A percentile compares a stretch with the other conserved stretches of the same genome.
Evolutionary conservation across 305 asterid genomes (phyloP).

Genomic region (Plantago coronopus): DNA sequence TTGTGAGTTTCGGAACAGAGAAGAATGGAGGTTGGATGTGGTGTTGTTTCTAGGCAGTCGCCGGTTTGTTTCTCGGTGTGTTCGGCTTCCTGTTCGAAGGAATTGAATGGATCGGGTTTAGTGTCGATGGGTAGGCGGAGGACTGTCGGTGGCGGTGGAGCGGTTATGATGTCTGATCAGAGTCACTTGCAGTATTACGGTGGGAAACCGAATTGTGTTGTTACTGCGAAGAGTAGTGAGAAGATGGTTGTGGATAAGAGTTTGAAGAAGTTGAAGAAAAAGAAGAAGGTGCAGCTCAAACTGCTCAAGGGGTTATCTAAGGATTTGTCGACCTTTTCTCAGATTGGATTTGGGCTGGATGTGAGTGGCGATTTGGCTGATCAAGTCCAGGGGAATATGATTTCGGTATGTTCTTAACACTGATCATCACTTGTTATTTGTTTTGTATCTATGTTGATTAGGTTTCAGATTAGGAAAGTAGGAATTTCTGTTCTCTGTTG

Average conservation of each 20-base stretch:
- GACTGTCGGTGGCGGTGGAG: neutral
- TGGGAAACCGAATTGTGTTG: neutral
- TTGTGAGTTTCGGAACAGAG: neutral
- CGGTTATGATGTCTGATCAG: conserved; percentile 38
- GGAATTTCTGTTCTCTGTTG: neutral
- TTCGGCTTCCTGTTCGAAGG: conserved; percentile 15
- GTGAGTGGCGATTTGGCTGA: conserved; percentile 29
- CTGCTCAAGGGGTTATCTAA: conserved; percentile 51
- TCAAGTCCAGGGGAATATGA: conserved; percentile 44
- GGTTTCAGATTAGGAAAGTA: neutral
- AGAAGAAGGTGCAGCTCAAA: conserved; percentile 57
- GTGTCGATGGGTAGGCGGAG: conserved; percentile 14
- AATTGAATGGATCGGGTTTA: neutral
- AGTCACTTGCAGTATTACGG: conserved; percentile 53
- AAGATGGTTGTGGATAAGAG: conserved; percentile 31
- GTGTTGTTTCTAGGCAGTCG: conserved; percentile 30
- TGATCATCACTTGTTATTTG: neutral
- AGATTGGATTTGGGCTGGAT: conserved; percentile 48
- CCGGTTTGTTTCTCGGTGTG: conserved; percentile 11
- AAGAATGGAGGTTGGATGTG: conserved; percentile 31
- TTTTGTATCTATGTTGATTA: neutral
- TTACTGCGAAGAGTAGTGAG: conserved; percentile 25
- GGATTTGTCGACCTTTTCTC: conserved; percentile 45
- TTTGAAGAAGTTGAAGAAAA: conserved; percentile 37
- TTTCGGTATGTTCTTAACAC: conserved; percentile 42